Percentiles rank a stretch among this genome's conserved stretches.
phyloP scores from a whole-genome alignment of 2,329 filamentous ascomycete species.

The Epichloe gansuensis region DNA sequence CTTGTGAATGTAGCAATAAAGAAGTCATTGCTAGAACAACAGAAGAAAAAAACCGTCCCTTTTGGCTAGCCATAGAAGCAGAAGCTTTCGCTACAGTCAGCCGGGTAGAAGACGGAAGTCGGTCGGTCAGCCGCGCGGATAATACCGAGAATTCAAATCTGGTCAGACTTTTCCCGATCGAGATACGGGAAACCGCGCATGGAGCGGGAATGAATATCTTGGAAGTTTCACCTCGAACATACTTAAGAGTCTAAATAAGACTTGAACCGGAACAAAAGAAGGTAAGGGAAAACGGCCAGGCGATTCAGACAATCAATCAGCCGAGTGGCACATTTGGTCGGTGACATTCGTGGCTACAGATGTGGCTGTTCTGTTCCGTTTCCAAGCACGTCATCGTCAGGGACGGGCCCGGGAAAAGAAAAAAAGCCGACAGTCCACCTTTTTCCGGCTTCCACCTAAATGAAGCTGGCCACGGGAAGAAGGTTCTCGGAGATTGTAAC shows the following conservation, averaged over 20 bases:
- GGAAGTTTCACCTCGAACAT: too few species aligned
- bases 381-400: slow-evolving; percentile 8
- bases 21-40: neutral
- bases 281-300: neutral
- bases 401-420: slow-evolving; percentile 1
- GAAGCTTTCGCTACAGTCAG: neutral
- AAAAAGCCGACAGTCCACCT: neutral
- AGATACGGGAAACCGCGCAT: neutral
- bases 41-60: neutral
- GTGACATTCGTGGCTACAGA: neutral
- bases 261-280: neutral
- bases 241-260: too few species aligned
- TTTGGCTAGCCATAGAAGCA: neutral
- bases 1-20: too few species aligned
- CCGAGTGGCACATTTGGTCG: neutral
- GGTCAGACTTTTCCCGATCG: neutral
- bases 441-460: neutral
- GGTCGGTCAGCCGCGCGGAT: slow-evolving; percentile 1
- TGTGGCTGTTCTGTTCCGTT: neutral
- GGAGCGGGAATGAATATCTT: neutral
- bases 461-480: too few species aligned
- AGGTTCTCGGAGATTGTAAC: too few species aligned
- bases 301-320: too few species aligned
- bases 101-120: slow-evolving; percentile 1
- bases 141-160: neutral